phyloP scores from a whole-genome alignment of 2,329 filamentous ascomycete species.

The Amesomyces nigricolor region DNA sequence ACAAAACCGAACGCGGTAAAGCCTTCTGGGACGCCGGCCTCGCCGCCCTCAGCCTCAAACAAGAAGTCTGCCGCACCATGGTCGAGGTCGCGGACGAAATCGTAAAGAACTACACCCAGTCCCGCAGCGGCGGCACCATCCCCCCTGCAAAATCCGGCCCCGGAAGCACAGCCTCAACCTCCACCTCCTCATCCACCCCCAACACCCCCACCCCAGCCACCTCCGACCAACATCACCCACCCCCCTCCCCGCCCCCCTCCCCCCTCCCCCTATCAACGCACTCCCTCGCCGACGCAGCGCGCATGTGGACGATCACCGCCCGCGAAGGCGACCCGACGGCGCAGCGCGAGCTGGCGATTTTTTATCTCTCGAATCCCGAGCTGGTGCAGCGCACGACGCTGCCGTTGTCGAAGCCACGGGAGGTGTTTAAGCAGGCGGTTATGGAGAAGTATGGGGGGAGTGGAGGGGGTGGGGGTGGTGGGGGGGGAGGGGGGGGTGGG shows the following conservation, averaged over 20 bases:
- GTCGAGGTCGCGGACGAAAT: conserved; percentile 56
- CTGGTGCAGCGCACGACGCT: conserved; percentile 73
- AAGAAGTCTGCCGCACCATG: conserved; percentile 77
- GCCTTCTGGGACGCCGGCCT: conserved; percentile 88
- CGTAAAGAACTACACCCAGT: conserved; percentile 57
- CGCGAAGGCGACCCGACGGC: conserved; percentile 86
- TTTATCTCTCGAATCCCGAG: conserved; percentile 89
- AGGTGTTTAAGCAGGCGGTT: conserved; percentile 85
- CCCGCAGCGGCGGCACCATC: conserved; percentile 37
- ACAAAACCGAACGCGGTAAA: conserved; percentile 60
- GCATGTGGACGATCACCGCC: conserved; percentile 88
- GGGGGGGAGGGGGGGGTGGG: background rate
- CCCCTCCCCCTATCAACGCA: conserved; percentile 52
- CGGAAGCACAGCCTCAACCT: conserved; percentile 17
- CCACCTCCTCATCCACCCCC: background rate
- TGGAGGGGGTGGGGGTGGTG: conserved; percentile 24
- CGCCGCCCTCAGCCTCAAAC: conserved; percentile 81
- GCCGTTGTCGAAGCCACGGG: conserved; percentile 75
- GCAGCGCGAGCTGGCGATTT: conserved; percentile 85
- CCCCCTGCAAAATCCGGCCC: background rate
- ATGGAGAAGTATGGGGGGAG: conserved; percentile 63
- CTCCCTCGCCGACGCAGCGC: conserved; percentile 72
- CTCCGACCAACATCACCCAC: background rate
- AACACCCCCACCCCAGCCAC: background rate
- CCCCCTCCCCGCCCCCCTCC: conserved; percentile 36